Evolutionary conservation across 2,329 filamentous ascomycete genomes (phyloP), one percentile per base, ranked within the genome.

Genomic region (Pseudovirgaria hyperparasitica): DNA sequence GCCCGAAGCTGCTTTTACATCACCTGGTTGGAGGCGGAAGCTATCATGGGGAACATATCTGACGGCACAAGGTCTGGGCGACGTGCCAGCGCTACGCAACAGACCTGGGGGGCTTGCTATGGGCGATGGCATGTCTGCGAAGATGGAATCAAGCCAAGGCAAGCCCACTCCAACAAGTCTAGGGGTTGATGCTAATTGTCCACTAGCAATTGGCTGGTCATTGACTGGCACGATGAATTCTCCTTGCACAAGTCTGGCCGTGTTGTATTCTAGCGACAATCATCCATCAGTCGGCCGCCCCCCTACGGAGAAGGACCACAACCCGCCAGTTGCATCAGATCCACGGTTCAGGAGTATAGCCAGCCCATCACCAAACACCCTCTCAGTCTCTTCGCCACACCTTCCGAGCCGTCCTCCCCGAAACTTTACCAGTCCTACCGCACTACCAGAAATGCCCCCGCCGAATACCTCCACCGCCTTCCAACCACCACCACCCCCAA

Each of bases 161-260:
- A 43, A 27, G 40, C 35, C 15, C 12, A 19, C 25, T 5, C 5
- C 17, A 3, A n/a, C 12, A 18, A n/a, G 25, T 17, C 4, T 12
- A 26, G 15, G 9, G 9, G 10, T 23, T 13, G 19, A 9, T n/a
- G 24, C 38, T 46, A 27, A 47, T 26, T 26, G 19, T 13, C 28
- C 17, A 9, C 31, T 31, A 67, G 69, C 72, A 1, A 82, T 92
- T 32, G 84, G 82, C 2, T 92, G 81, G 78, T 85, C 82, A 6
- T 57, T 92, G n/a, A 84, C 84, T 0, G 84, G 84, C 9, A 87
- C 78, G 2, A 85, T 82, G 29, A 84, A 92, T 43, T 90, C 82
- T 4, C 78, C 82, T 2, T 85, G 75, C 36, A 84, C 82, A 0
- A 90, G 82, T 44, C 59, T 92, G 4, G 86, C 82, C 1, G 67